A percentile compares a stretch with the other conserved stretches of the same genome.
phyloP scores from a whole-genome alignment of 257 asterid species.

The Scutellaria minor region DNA sequence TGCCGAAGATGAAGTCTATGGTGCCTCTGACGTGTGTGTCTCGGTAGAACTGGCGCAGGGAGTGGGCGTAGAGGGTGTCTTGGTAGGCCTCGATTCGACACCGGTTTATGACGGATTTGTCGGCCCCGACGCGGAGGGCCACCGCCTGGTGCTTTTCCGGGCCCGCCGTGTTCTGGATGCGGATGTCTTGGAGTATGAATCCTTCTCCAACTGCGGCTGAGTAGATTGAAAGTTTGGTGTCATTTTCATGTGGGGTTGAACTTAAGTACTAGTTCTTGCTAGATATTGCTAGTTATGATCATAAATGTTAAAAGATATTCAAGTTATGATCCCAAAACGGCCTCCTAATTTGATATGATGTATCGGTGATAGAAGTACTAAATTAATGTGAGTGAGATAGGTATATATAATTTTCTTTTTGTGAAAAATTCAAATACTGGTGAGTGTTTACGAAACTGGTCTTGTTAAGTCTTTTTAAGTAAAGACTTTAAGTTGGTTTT shows the following conservation, averaged over 20 bases:
- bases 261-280: not conserved
- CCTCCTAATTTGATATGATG: no score
- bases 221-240: not conserved
- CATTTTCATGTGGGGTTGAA: not conserved
- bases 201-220: conserved; percentile 62
- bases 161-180: conserved; percentile 64
- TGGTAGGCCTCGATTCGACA: conserved; percentile 59
- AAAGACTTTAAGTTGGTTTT: no score
- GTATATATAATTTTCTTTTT: no score
- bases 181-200: conserved; percentile 57
- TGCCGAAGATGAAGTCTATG: conserved; percentile 65
- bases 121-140: conserved; percentile 67
- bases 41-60: conserved; percentile 60
- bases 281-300: no score
- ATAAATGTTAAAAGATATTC: no score
- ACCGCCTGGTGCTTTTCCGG: conserved; percentile 71
- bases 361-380: no score
- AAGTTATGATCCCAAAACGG: no score
- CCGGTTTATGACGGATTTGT: conserved; percentile 55
- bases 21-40: conserved; percentile 55
- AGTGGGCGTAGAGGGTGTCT: conserved; percentile 60
- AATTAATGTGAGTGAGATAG: no score
- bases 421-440: no score
- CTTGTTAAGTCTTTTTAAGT: no score
- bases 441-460: no score